Conservation (phyloP, 257 asterid species). For the Anisodus tanguticus region DNA sequence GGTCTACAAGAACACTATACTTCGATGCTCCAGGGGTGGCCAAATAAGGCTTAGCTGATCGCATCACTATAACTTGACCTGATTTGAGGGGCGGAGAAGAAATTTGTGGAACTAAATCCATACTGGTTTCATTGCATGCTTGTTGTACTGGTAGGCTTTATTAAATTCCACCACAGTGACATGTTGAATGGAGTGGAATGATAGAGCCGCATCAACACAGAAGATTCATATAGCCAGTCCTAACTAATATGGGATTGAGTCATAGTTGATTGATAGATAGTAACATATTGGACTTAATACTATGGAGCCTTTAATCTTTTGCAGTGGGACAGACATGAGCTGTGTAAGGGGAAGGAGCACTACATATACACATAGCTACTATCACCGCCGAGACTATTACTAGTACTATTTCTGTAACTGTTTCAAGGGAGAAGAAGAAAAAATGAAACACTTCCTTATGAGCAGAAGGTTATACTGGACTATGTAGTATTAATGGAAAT, state of each 20-base stretch:
- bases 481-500: conserved; percentile 17
- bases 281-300: neutral
- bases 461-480: neutral
- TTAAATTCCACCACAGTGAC: neutral
- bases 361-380: neutral
- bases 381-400: conserved; percentile 9
- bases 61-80: too few species aligned
- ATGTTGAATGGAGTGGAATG: neutral
- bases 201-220: neutral
- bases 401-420: neutral
- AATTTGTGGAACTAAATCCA: conserved; percentile 9
- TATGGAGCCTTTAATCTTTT: neutral
- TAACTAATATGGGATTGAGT: conserved; percentile 5
- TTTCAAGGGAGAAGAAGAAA: conserved; percentile 16
- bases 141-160: neutral
- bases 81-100: neutral
- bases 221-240: neutral
- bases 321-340: neutral
- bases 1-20: neutral
- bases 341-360: neutral
- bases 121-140: conserved; percentile 7
- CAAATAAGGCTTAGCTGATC: too few species aligned
- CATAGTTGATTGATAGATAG: neutral
- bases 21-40: neutral
- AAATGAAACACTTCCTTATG: conserved; percentile 17